Conservation (phyloP, 352 stramenopile genomes). For the Globisporangium alternatum region DNA sequence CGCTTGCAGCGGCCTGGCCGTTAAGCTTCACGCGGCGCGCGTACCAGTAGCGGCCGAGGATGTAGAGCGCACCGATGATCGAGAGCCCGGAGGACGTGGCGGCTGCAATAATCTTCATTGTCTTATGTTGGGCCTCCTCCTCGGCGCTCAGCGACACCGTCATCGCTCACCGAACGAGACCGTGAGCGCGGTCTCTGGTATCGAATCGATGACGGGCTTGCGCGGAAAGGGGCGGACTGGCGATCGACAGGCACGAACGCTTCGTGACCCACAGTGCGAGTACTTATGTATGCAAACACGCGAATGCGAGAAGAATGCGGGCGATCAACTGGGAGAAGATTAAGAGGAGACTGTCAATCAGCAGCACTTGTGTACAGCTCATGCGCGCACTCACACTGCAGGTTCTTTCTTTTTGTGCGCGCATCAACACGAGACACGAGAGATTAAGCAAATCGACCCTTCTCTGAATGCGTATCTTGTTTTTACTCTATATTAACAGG, state of each 20-base stretch:
- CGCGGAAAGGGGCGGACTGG: too few relatives aligned
- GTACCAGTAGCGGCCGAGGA: conserved; percentile 82
- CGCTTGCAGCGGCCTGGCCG: conserved; percentile 23
- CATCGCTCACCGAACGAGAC: not conserved
- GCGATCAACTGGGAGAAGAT: not conserved
- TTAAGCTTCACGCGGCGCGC: conserved; percentile 42
- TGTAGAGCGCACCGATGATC: conserved; percentile 80
- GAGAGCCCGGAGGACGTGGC: conserved; percentile 74
- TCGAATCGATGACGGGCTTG: not conserved
- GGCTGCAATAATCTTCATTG: conserved; percentile 49
- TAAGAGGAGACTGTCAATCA: not conserved
- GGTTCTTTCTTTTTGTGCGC: not conserved
- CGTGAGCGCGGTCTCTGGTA: not conserved
- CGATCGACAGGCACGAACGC: too few relatives aligned
- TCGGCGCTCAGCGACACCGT: conserved; percentile 8
- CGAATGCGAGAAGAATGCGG: not conserved
- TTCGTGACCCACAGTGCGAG: too few relatives aligned
- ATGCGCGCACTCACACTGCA: not conserved
- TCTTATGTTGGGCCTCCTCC: conserved; percentile 9
- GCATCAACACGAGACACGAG: not conserved
- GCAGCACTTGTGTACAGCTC: not conserved
- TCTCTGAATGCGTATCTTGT: not conserved
- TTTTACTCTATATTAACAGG: not conserved
- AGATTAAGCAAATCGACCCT: not conserved
- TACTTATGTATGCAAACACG: too few relatives aligned